phyloP scores from a whole-genome alignment of 257 asterid species.

The Mitragyna speciosa region DNA sequence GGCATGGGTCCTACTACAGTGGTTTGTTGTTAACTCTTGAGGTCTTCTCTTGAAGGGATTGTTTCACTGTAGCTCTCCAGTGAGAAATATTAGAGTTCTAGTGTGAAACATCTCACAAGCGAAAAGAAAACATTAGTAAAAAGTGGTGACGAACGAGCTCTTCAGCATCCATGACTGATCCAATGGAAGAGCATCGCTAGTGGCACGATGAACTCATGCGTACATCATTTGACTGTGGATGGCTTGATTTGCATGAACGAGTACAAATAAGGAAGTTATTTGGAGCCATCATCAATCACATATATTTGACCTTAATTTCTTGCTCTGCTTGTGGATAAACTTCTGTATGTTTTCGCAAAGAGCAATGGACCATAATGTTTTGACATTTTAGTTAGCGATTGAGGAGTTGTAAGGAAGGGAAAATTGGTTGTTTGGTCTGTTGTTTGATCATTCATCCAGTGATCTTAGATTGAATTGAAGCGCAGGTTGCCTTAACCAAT shows the following conservation, averaged over 20 bases:
- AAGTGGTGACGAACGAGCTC: slow-evolving; percentile 10
- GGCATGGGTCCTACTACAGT: neutral
- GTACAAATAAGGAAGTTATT: neutral
- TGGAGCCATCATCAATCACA: neutral
- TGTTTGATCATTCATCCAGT: slow-evolving; percentile 1
- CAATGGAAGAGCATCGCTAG: neutral
- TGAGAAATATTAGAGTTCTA: too few species aligned
- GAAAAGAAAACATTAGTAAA: too few species aligned
- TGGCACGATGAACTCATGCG: neutral
- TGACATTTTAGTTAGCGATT: neutral
- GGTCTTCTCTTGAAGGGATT: slow-evolving; percentile 2
- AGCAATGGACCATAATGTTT: neutral
- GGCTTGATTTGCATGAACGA: neutral
- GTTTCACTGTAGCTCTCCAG: neutral
- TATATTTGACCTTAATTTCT: neutral
- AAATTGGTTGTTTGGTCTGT: neutral
- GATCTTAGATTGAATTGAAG: neutral
- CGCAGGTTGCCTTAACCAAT: neutral
- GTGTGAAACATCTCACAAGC: too few species aligned
- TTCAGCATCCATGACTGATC: neutral
- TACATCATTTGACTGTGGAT: neutral
- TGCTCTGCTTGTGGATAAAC: slow-evolving; percentile 2
- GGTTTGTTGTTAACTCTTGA: neutral
- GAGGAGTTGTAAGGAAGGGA: neutral
- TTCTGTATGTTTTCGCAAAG: neutral